Evolutionary conservation across 495 filamentous ascomycete genomes (phyloP).

Genomic region (Letharia lupina): DNA sequence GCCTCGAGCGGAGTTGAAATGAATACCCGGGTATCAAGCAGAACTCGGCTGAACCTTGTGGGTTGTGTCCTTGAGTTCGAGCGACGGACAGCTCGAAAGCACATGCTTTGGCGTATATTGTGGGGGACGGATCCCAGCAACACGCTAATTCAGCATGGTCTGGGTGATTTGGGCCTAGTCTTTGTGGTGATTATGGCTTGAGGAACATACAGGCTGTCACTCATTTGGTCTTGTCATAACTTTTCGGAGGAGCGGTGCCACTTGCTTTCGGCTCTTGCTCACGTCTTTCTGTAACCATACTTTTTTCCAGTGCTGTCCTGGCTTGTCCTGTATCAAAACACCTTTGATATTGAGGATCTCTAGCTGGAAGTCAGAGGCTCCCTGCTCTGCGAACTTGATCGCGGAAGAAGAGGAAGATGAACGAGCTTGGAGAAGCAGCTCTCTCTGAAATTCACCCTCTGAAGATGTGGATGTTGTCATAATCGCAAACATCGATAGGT

Average conservation of each 20-base stretch:
- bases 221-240: constrained; percentile 34
- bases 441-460: constrained; percentile 53
- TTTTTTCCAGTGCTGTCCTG: constrained; percentile 19
- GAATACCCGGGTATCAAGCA: background rate
- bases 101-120: background rate
- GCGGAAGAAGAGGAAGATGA: constrained; percentile 37
- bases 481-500: constrained; percentile 58
- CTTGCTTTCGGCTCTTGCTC: constrained; percentile 74
- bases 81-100: background rate
- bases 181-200: background rate
- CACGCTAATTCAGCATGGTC: background rate
- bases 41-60: background rate
- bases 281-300: constrained; percentile 64
- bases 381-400: constrained; percentile 44
- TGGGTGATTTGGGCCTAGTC: background rate
- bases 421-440: constrained; percentile 64
- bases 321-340: constrained; percentile 28
- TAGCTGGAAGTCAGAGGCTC: constrained; percentile 46
- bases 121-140: background rate
- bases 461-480: constrained; percentile 62
- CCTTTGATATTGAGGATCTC: constrained; percentile 41
- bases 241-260: constrained; percentile 72
- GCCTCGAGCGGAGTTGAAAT: background rate
- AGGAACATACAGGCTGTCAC: background rate
- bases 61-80: background rate